These are phyloP conservation scores for Protea cynaroides DNA, from an alignment of 164 flowering plant genomes.

Conservation along the genomic window DNA sequence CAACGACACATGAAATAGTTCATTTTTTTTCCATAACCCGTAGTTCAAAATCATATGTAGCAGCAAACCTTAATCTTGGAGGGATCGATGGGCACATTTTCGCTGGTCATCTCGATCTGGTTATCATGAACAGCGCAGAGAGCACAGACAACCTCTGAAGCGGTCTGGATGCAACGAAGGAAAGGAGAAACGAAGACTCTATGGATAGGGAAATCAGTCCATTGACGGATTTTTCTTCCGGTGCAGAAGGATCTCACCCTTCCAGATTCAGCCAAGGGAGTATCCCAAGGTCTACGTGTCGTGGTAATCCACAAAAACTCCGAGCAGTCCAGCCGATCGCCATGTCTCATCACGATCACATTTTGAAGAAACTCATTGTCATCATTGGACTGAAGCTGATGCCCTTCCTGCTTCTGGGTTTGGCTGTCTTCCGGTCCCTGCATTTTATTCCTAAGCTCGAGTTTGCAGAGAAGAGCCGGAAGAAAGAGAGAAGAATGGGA, in stretches of 20 bases:
- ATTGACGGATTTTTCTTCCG: slow-evolving; percentile 39
- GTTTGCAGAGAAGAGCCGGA: too few species aligned
- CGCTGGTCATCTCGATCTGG: slow-evolving; percentile 16
- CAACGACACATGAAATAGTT: too few species aligned
- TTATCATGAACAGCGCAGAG: slow-evolving; percentile 41
- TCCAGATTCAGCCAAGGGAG: slow-evolving; percentile 54
- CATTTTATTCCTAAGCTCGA: too few species aligned
- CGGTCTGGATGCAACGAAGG: slow-evolving; percentile 76
- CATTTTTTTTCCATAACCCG: too few species aligned
- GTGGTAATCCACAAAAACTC: slow-evolving; percentile 54
- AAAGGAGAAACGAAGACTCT: slow-evolving; percentile 81
- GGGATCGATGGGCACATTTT: slow-evolving; percentile 38
- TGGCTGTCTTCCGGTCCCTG: too few species aligned
- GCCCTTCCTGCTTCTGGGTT: too few species aligned
- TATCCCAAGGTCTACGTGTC: slow-evolving; percentile 74
- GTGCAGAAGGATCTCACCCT: slow-evolving; percentile 44
- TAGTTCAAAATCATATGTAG: too few species aligned
- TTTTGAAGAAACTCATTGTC: slow-evolving; percentile 28
- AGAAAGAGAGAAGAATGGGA: too few species aligned
- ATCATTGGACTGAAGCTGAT: too few species aligned
- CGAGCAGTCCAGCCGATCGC: slow-evolving; percentile 69
- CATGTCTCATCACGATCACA: slow-evolving; percentile 87
- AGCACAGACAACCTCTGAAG: slow-evolving; percentile 45
- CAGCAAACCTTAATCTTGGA: slow-evolving; percentile 52
- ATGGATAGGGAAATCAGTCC: slow-evolving; percentile 42